These are phyloP conservation scores for Debaryomyces sp. DNA, from an alignment of 1,139 yeast genomes.

Conservation along the genomic window DNA sequence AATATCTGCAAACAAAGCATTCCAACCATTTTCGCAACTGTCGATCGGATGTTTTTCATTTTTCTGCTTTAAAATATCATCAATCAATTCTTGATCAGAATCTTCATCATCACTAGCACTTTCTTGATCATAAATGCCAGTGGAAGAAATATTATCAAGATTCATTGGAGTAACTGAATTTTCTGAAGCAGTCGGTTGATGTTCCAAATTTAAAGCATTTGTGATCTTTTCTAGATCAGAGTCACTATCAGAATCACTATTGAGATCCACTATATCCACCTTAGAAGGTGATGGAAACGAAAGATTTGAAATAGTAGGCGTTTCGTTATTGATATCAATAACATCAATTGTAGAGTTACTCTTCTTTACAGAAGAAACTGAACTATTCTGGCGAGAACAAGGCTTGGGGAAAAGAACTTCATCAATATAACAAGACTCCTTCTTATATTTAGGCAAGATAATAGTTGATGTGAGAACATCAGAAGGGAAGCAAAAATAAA, in stretches of 20 bases:
- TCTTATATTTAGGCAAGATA: constrained; percentile 15
- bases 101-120: constrained; percentile 24
- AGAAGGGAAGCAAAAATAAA: constrained; percentile 33
- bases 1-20: constrained; percentile 19
- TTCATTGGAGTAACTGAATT: neutral
- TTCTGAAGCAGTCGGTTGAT: neutral
- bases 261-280: neutral
- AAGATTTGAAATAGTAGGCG: neutral
- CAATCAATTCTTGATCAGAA: constrained; percentile 28
- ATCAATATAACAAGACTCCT: neutral
- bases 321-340: neutral
- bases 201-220: neutral
- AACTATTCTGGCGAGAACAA: neutral
- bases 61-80: constrained; percentile 10
- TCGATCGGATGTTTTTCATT: neutral
- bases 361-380: constrained; percentile 1
- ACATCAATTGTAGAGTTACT: constrained; percentile 6
- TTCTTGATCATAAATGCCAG: neutral
- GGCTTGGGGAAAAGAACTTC: neutral
- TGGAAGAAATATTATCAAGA: neutral
- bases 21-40: constrained; percentile 15
- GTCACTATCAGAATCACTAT: constrained; percentile 6
- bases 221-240: constrained; percentile 6
- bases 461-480: constrained; percentile 43
- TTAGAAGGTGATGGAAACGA: neutral